A percentile compares a stretch with the other conserved stretches of the same genome.
Conservation (phyloP, 2,329 filamentous ascomycete genomes). For the Massarina eburnea region DNA sequence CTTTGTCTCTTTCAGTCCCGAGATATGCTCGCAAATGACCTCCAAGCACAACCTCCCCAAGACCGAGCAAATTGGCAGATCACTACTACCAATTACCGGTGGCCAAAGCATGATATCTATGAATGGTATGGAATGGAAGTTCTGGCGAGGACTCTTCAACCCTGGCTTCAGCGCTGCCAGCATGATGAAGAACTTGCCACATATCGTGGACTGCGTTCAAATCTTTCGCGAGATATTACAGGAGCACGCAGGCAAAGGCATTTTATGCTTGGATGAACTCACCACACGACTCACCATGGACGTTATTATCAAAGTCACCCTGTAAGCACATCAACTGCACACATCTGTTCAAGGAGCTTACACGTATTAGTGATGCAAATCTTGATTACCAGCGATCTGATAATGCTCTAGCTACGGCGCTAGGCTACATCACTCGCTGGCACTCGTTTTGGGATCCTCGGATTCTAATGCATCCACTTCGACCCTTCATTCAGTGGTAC, state of each 20-base stretch:
- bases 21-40: slow-evolving; percentile 4
- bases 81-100: slow-evolving; percentile 30
- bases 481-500: slow-evolving; percentile 31
- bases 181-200: slow-evolving; percentile 40
- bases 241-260: background rate
- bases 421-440: slow-evolving; percentile 9
- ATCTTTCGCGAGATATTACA: slow-evolving; percentile 12
- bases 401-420: background rate
- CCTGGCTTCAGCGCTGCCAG: slow-evolving; percentile 42
- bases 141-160: slow-evolving; percentile 27
- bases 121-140: slow-evolving; percentile 23
- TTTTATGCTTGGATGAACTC: slow-evolving; percentile 14
- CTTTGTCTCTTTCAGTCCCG: slow-evolving; percentile 6
- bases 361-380: background rate
- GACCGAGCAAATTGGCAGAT: background rate
- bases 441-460: slow-evolving; percentile 15
- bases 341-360: background rate
- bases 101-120: slow-evolving; percentile 16
- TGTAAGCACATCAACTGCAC: slow-evolving; percentile 5
- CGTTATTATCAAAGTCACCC: slow-evolving; percentile 9
- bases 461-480: slow-evolving; percentile 30
- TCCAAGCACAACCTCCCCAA: slow-evolving; percentile 9
- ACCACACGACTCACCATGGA: slow-evolving; percentile 12
- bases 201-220: slow-evolving; percentile 9
- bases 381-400: slow-evolving; percentile 10